Conservation (phyloP, 2,329 filamentous ascomycete species). For the Scedosporium boydii region DNA sequence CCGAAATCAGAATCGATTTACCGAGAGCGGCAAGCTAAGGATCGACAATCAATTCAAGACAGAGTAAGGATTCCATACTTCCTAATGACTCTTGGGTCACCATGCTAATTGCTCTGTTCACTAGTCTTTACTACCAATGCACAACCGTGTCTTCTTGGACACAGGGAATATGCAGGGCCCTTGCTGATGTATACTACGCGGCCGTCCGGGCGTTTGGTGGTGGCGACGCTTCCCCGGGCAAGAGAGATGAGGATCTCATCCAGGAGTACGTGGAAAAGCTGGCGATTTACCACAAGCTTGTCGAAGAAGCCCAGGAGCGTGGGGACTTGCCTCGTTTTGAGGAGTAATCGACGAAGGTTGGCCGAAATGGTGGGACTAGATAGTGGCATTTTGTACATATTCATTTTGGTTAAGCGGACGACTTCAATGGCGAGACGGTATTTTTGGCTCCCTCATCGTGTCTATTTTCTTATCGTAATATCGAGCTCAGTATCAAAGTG, state of each 20-base stretch:
- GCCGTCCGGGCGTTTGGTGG: slow-evolving; percentile 28
- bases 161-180: slow-evolving; percentile 17
- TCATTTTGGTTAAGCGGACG: background rate
- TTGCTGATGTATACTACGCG: slow-evolving; percentile 31
- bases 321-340: background rate
- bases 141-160: slow-evolving; percentile 9
- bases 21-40: slow-evolving; percentile 24
- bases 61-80: slow-evolving; percentile 23
- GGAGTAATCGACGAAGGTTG: background rate
- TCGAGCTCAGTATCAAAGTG: too few relatives aligned
- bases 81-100: background rate
- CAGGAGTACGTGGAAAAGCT: slow-evolving; percentile 24
- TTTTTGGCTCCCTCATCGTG: too few relatives aligned
- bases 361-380: background rate
- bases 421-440: too few relatives aligned
- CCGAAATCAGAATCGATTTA: slow-evolving; percentile 37
- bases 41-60: slow-evolving; percentile 41
- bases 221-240: slow-evolving; percentile 18
- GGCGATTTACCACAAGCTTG: slow-evolving; percentile 18
- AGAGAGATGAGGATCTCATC: slow-evolving; percentile 18
- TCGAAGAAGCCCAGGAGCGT: background rate
- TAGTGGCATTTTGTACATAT: background rate
- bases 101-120: background rate
- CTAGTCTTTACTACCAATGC: slow-evolving; percentile 28
- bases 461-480: too few relatives aligned